phyloP scores from a whole-genome alignment of 78 protist species.

The Dictyostelium capitatum region DNA sequence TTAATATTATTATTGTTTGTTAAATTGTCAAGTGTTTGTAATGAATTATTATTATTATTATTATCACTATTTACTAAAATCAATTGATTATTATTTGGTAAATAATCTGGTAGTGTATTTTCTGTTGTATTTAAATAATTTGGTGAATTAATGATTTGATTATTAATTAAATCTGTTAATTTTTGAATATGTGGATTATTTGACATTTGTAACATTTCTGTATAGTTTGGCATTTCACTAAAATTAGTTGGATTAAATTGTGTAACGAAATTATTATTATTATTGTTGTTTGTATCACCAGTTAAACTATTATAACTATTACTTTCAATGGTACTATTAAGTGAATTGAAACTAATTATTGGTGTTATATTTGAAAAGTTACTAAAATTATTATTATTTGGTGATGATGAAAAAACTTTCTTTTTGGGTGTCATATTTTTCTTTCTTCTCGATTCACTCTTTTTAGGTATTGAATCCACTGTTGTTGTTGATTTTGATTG shows the following conservation, averaged over 20 bases:
- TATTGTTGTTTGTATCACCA: not conserved
- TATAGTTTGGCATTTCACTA: not conserved
- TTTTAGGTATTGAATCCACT: not conserved
- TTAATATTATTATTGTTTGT: not conserved
- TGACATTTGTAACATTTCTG: conserved; percentile 18
- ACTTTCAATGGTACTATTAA: not conserved
- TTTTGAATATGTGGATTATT: conserved; percentile 58
- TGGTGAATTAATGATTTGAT: not conserved
- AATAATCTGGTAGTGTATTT: not conserved
- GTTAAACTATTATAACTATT: not conserved
- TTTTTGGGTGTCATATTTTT: conserved; percentile 74
- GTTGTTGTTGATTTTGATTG: not conserved
- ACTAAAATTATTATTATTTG: conserved; percentile 14
- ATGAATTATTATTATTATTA: not conserved
- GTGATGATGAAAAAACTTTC: conserved; percentile 22
- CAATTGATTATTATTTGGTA: too few species aligned
- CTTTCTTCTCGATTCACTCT: not conserved
- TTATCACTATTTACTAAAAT: not conserved
- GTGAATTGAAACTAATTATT: not conserved
- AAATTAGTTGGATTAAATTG: too few species aligned
- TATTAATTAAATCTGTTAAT: conserved; percentile 51
- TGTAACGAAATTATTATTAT: not conserved
- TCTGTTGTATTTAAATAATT: not conserved
- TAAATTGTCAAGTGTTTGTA: not conserved
- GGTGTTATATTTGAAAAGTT: not conserved